Conservation (phyloP, 2,329 filamentous ascomycete genomes). For the Monascus ruber region DNA sequence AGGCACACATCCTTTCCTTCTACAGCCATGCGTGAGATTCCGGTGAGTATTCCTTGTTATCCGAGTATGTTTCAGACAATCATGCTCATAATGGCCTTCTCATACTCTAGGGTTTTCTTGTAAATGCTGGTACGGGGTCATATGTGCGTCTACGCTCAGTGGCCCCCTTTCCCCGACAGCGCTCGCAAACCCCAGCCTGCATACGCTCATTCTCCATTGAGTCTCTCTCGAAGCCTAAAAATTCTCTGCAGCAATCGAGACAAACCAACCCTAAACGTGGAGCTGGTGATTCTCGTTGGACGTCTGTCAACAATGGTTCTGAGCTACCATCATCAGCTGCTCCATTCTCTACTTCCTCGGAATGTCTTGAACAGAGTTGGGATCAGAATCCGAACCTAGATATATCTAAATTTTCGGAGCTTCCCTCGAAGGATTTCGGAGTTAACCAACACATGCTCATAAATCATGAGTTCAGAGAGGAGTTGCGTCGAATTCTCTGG, state of each 20-base stretch:
- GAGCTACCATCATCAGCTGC: slow-evolving; percentile 10
- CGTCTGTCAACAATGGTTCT: slow-evolving; percentile 4
- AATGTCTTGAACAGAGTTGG: slow-evolving; percentile 46
- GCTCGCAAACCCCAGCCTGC: slow-evolving; percentile 7
- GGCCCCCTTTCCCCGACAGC: slow-evolving; percentile 9
- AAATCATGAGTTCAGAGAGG: slow-evolving; percentile 90
- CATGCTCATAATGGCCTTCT: neutral
- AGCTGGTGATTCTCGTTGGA: slow-evolving; percentile 5
- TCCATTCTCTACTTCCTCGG: slow-evolving; percentile 22
- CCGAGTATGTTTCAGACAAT: neutral
- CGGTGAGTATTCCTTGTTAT: slow-evolving; percentile 12
- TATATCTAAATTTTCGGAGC: slow-evolving; percentile 62
- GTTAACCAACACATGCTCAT: slow-evolving; percentile 95
- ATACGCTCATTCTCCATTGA: slow-evolving; percentile 21
- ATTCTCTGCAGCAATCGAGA: slow-evolving; percentile 6
- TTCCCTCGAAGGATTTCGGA: slow-evolving; percentile 72
- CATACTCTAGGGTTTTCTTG: neutral
- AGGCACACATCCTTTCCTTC: neutral
- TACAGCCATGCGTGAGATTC: slow-evolving; percentile 19
- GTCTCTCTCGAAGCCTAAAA: slow-evolving; percentile 8
- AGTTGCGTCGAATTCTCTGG: slow-evolving; percentile 74
- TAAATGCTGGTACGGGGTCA: slow-evolving; percentile 13
- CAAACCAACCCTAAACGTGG: slow-evolving; percentile 10
- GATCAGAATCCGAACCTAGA: slow-evolving; percentile 62
- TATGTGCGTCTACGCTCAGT: slow-evolving; percentile 12